Evolutionary conservation across 1,284 basidiomycete genomes (phyloP), one percentile per base, ranked within the genome.

Genomic region (Apiotrichum laibachii): DNA sequence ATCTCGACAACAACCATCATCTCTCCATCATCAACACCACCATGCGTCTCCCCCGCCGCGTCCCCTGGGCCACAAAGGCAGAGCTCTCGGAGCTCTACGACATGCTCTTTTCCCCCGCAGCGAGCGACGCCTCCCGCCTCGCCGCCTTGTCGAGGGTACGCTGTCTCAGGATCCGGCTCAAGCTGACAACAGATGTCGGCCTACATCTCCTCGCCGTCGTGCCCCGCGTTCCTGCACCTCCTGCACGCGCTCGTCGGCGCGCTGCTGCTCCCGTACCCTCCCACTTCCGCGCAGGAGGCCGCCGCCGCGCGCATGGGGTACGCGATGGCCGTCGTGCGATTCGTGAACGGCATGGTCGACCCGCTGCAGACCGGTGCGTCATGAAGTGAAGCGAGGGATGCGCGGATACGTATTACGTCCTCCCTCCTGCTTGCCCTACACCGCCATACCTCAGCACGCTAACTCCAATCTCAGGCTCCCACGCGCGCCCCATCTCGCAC

Each of bases 311-410:
- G 80, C 22, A 67, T 94, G 75, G 85, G 88, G 10, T 82, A 88
- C 34, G 86, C 90, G 0, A 82, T 95, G 71, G 75, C 80, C 0
- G 60, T 81, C 12, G 88, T 94, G 63, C 82, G 93, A 19, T 86
- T 98, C 66, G 92, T 99, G 65, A 99, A 99, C 69, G 90, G 90
- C 2, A 82, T 96, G 47, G 95, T 97, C 7, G 95, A 99, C 73
- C 92, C 94, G 16, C 81, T 96, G 19, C 95, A 99, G 72, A 84
- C 86, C 4, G 91, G 92, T 35, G 81, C 82, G 45, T 80, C 69
- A 59, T 1, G n/a, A n/a, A n/a, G 43, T 11, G 8, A 31, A 31
- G 26, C 26, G 26, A 7, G 26, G 26, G 26, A 3, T 31, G 26
- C n/a, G n/a, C n/a, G n/a, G n/a, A n/a, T n/a, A n/a, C n/a, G n/a